These are phyloP conservation scores for Centella asiatica DNA, from an alignment of 129 eudicot species.

Conservation along the genomic window DNA sequence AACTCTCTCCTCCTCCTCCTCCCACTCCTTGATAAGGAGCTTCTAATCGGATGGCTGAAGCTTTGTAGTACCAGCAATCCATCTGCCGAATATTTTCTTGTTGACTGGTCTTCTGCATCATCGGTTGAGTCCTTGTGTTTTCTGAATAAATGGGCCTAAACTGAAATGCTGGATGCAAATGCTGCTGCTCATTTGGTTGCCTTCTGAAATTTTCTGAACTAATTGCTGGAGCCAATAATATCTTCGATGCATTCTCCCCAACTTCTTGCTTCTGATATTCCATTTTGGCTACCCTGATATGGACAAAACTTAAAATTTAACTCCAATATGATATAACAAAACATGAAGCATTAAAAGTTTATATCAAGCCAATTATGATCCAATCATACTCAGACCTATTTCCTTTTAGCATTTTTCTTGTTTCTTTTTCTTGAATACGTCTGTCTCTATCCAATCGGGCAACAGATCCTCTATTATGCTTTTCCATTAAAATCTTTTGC, in stretches of 20 bases:
- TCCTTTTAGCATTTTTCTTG: constrained; percentile 29
- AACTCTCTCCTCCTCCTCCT: neutral
- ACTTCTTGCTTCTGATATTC: constrained; percentile 19
- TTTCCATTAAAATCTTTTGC: constrained; percentile 49
- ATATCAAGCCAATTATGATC: neutral
- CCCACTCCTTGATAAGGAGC: too few species aligned
- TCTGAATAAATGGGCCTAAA: constrained; percentile 3
- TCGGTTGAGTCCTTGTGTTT: neutral
- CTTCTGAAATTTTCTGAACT: neutral
- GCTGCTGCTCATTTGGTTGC: neutral
- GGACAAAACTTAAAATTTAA: neutral
- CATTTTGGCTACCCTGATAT: constrained; percentile 30
- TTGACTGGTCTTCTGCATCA: constrained; percentile 5
- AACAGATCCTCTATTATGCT: constrained; percentile 59
- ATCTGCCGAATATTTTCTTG: constrained; percentile 10
- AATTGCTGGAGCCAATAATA: neutral
- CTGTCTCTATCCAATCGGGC: constrained; percentile 63
- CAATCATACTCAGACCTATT: constrained; percentile 27
- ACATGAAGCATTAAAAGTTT: neutral
- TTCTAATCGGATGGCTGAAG: constrained; percentile 9
- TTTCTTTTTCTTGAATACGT: constrained; percentile 56
- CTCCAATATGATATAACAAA: neutral
- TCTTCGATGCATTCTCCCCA: constrained; percentile 14
- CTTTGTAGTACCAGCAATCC: neutral
- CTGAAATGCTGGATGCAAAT: constrained; percentile 8